These are phyloP conservation scores for Fusarium subglutinans DNA, from an alignment of 2,329 filamentous ascomycete genomes.

Conservation along the genomic window DNA sequence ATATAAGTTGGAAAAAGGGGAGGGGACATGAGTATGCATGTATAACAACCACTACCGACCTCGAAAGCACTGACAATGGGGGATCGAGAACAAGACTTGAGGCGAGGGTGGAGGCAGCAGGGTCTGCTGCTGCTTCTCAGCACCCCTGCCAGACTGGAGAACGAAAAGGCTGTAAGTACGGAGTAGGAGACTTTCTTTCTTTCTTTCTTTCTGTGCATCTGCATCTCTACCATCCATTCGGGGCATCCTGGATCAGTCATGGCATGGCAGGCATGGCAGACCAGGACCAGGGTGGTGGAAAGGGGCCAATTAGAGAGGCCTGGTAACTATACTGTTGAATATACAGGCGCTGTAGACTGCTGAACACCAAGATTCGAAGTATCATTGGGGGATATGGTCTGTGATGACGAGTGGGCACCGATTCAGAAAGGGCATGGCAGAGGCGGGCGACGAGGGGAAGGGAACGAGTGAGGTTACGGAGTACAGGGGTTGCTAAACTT, in stretches of 20 bases:
- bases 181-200: constrained; percentile 24
- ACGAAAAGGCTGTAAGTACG: not conserved
- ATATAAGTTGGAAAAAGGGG: constrained; percentile 44
- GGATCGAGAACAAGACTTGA: constrained; percentile 26
- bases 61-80: constrained; percentile 22
- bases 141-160: constrained; percentile 33
- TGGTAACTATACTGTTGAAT: constrained; percentile 27
- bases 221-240: constrained; percentile 39
- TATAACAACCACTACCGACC: constrained; percentile 23
- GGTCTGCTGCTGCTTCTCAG: constrained; percentile 18
- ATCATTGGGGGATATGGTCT: constrained; percentile 36
- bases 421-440: constrained; percentile 24
- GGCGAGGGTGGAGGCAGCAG: constrained; percentile 34
- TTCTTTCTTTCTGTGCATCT: constrained; percentile 30
- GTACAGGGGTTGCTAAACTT: constrained; percentile 30
- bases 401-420: constrained; percentile 40
- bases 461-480: constrained; percentile 19
- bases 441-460: constrained; percentile 23
- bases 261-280: constrained; percentile 11
- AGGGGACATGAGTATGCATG: constrained; percentile 24
- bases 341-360: constrained; percentile 31
- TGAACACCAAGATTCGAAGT: constrained; percentile 30
- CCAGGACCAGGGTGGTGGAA: constrained; percentile 34
- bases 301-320: constrained; percentile 37
- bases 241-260: constrained; percentile 35